phyloP scores from a whole-genome alignment of 2,329 filamentous ascomycete species.

The Aspergillus intermedius region DNA sequence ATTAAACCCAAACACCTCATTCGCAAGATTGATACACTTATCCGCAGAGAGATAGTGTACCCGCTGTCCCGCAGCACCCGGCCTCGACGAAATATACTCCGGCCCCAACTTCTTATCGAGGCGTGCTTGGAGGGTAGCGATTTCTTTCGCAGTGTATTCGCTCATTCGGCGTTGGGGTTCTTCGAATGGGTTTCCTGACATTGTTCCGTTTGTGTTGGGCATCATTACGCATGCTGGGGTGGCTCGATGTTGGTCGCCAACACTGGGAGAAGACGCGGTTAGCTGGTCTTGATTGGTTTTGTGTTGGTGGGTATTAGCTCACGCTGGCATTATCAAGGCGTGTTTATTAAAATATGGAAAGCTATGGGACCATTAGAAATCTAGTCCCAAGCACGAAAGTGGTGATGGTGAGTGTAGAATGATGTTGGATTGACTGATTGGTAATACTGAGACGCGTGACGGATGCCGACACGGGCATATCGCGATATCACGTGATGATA shows the following conservation, averaged over 20 bases:
- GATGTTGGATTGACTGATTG: not conserved
- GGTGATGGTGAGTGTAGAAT: not conserved
- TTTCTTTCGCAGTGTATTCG: slow-evolving; percentile 82
- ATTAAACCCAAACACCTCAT: slow-evolving; percentile 94
- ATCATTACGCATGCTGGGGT: slow-evolving; percentile 37
- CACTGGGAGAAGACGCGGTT: slow-evolving; percentile 40
- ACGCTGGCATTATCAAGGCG: slow-evolving; percentile 41
- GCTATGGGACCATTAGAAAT: not conserved
- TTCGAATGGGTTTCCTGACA: slow-evolving; percentile 69
- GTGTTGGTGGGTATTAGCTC: slow-evolving; percentile 15
- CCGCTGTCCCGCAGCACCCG: slow-evolving; percentile 74
- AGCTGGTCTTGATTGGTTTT: slow-evolving; percentile 8
- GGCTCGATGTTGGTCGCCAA: slow-evolving; percentile 61
- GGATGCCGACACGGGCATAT: slow-evolving; percentile 15
- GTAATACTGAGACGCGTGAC: slow-evolving; percentile 16
- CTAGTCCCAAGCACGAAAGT: not conserved
- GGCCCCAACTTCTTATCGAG: slow-evolving; percentile 91
- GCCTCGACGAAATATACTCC: slow-evolving; percentile 84
- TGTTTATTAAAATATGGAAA: not conserved
- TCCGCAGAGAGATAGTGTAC: slow-evolving; percentile 94
- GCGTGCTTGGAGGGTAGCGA: slow-evolving; percentile 76
- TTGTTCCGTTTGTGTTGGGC: slow-evolving; percentile 24
- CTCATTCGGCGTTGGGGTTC: slow-evolving; percentile 62
- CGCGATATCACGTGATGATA: slow-evolving; percentile 29
- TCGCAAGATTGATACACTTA: slow-evolving; percentile 91